Base-by-base conservation (phyloP, 139 green algal species). In the Chlorella sp. region DNA sequence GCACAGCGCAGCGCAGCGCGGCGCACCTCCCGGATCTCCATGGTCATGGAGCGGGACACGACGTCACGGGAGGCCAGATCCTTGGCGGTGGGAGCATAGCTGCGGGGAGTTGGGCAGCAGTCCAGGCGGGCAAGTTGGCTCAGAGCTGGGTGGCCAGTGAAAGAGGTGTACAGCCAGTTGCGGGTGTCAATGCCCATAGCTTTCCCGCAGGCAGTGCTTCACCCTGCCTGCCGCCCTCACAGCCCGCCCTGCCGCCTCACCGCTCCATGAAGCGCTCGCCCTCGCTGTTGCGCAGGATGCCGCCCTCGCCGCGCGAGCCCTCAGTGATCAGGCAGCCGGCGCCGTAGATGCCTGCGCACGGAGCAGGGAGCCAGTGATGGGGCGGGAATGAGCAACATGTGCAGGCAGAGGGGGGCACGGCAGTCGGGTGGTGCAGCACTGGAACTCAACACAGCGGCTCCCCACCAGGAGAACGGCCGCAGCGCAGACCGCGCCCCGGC, bases 291-390 rank as follows among this genome's bases (percentile, higher is more conserved):
- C 97, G 90, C 84, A 99, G 90, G 78, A 99, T 97, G 82, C 97
- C 97, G 26, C 97, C 97, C 92, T 99, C 97, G 20, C 97, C 97
- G 20, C 97, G 91, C 13, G 87, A 95, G 65, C 97, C 97, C 92
- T 99, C 97, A 9, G 97, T 99, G 92, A 99, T 99, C 1, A 99
- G 91, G 94, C 97, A 99, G 63, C 97, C 97, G 17, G 97, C 97
- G 26, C 97, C 97, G 84, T 99, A 99, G 89, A 99, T 99, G 73
- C 97, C 97, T 90, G 83, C 62, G 15, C 65, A 4, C 7, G 69
- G 39, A 15, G 20, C 0, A 13, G 36, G 32, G 20, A 51, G 15
- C 18, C 34, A 28, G 68, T 28, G n/a, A n/a, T n/a, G n/a, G n/a
- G n/a, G n/a, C n/a, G n/a, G n/a, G n/a, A n/a, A n/a, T n/a, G n/a